Conservation (phyloP, 2,329 filamentous ascomycete genomes). For the Shiraia sp. region DNA sequence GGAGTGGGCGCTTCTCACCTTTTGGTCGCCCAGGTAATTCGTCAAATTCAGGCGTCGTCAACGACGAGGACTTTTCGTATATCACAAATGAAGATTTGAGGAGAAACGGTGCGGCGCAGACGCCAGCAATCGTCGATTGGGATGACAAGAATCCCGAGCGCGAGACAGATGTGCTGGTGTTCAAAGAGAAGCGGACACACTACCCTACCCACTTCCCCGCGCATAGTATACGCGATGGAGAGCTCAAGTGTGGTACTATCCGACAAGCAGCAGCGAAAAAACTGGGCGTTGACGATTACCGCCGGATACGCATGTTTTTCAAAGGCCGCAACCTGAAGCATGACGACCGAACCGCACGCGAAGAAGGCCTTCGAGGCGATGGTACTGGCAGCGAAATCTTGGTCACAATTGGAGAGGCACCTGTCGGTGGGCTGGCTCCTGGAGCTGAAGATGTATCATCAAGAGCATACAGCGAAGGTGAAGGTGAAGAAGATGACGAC, state of each 20-base stretch:
- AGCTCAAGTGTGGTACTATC: constrained; percentile 68
- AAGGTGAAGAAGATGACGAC: constrained; percentile 47
- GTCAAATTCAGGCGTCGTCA: constrained; percentile 59
- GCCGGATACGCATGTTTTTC: constrained; percentile 69
- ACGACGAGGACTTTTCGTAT: constrained; percentile 78
- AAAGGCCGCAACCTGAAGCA: constrained; percentile 74
- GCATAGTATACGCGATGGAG: constrained; percentile 74
- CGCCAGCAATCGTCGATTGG: constrained; percentile 45
- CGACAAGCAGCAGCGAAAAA: constrained; percentile 69
- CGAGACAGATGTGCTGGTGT: constrained; percentile 70
- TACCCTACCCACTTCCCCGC: constrained; percentile 75
- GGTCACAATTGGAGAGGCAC: constrained; percentile 59
- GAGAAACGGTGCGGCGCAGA: constrained; percentile 49
- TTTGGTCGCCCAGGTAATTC: constrained; percentile 50
- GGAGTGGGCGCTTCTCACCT: constrained; percentile 54
- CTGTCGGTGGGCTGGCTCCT: constrained; percentile 46
- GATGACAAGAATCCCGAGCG: constrained; percentile 48
- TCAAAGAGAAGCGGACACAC: constrained; percentile 68
- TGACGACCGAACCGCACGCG: constrained; percentile 58
- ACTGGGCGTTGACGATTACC: constrained; percentile 63
- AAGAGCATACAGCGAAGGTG: constrained; percentile 36
- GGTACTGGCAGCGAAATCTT: constrained; percentile 63
- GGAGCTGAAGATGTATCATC: constrained; percentile 40
- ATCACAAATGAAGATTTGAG: constrained; percentile 75
- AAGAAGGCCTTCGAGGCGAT: constrained; percentile 62